Evolutionary conservation across 2,329 filamentous ascomycete genomes (phyloP).

Genomic region (Bipolaris oryzae): DNA sequence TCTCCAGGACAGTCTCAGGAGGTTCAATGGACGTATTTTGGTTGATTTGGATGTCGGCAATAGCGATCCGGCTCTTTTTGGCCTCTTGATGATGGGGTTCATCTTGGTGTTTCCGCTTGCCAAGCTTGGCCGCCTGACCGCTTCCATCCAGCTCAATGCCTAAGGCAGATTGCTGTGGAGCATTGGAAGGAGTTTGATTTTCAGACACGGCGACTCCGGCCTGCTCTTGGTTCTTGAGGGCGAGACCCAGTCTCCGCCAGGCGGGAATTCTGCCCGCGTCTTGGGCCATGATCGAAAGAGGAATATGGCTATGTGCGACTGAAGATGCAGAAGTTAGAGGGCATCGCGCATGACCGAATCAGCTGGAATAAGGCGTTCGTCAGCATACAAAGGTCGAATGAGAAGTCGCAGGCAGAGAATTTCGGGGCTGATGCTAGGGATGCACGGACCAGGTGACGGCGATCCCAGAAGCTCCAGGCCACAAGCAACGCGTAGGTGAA

Average conservation of each 20-base stretch:
- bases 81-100: conserved; percentile 23
- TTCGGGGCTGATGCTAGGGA: conserved; percentile 33
- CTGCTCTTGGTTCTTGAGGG: conserved; percentile 61
- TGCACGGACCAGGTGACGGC: conserved; percentile 24
- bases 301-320: conserved; percentile 33
- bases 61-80: conserved; percentile 36
- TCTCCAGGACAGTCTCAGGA: conserved; percentile 5
- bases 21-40: conserved; percentile 3
- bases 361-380: conserved; percentile 36
- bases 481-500: conserved; percentile 40
- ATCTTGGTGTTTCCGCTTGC: conserved; percentile 45
- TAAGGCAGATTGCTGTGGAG: conserved; percentile 17
- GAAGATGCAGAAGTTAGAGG: conserved; percentile 24
- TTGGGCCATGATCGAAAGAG: conserved; percentile 39
- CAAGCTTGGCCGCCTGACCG: conserved; percentile 39
- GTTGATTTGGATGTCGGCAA: conserved; percentile 8
- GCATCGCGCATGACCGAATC: conserved; percentile 47
- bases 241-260: conserved; percentile 66
- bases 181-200: conserved; percentile 18
- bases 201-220: conserved; percentile 38
- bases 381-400: conserved; percentile 42
- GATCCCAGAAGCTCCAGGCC: conserved; percentile 43
- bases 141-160: conserved; percentile 29
- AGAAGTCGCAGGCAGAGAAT: conserved; percentile 43
- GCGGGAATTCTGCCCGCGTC: conserved; percentile 52